A percentile compares a stretch with the other conserved stretches of the same genome.
Evolutionary conservation across 371 early-diverging fungal species (phyloP).

Genomic region (Mortierella sp.): DNA sequence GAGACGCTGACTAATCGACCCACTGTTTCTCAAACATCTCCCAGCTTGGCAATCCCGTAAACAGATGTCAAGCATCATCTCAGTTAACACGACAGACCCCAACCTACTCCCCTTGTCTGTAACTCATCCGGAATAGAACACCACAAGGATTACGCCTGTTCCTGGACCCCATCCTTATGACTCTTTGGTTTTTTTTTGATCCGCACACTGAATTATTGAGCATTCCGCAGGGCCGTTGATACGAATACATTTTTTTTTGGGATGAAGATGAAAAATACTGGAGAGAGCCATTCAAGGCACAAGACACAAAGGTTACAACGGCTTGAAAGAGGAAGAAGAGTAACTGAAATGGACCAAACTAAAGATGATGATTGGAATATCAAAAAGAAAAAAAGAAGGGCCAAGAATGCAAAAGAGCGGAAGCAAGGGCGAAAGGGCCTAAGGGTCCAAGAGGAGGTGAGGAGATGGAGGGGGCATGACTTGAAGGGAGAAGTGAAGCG

Average conservation of each 20-base stretch:
- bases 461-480: neutral
- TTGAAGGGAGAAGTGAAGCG: neutral
- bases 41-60: neutral
- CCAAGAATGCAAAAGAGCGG: neutral
- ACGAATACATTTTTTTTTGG: neutral
- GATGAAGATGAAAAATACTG: neutral
- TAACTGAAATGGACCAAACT: neutral
- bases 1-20: neutral
- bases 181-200: slow-evolving; percentile 1
- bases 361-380: neutral
- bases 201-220: neutral
- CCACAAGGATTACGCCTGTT: neutral
- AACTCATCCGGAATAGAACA: neutral
- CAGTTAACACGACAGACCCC: neutral
- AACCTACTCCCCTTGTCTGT: neutral
- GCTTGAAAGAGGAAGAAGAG: neutral
- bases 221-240: neutral
- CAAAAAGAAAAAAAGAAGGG: neutral
- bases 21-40: neutral
- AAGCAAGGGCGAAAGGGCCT: neutral
- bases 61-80: neutral
- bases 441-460: neutral
- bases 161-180: neutral
- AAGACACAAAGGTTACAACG: neutral
- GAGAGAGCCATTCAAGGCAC: neutral